A percentile compares a stretch with the other conserved stretches of the same genome.
These are phyloP conservation scores for Powellomyces hirtus DNA, from an alignment of 192 early-diverging fungal genomes.

Conservation along the genomic window DNA sequence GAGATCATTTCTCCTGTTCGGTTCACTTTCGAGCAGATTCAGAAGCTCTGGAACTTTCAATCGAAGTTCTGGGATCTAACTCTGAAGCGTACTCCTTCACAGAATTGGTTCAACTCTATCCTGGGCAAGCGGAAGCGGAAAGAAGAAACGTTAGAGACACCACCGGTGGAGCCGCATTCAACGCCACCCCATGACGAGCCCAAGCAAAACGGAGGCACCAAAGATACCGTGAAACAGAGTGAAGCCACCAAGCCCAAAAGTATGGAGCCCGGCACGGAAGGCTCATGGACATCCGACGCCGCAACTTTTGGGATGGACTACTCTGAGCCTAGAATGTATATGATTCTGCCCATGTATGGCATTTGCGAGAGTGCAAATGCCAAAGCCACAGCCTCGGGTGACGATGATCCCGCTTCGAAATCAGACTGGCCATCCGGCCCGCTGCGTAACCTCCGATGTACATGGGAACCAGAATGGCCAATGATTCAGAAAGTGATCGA, in stretches of 20 bases:
- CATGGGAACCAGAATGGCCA: constrained; percentile 34
- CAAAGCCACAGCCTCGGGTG: no score
- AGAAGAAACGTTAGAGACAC: background rate
- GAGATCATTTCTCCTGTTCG: constrained; percentile 12
- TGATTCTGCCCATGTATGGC: constrained; percentile 7
- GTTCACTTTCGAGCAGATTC: constrained; percentile 16
- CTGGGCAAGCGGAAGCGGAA: constrained; percentile 21
- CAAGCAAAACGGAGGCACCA: no score
- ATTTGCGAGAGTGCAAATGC: background rate
- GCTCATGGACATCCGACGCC: no score
- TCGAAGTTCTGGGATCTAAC: constrained; percentile 33
- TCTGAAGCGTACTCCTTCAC: background rate
- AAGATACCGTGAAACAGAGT: no score
- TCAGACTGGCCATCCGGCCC: no score
- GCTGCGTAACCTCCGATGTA: no score
- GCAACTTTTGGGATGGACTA: no score
- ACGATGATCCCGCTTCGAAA: no score
- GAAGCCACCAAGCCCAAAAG: no score
- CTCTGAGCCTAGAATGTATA: constrained; percentile 10
- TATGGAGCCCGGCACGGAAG: no score
- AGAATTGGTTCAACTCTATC: background rate
- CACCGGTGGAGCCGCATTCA: no score
- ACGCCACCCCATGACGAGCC: no score
- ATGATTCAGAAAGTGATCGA: constrained; percentile 19
- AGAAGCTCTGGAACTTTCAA: constrained; percentile 34